Percentiles rank a stretch among this genome's conserved stretches.
These are phyloP conservation scores for Ceratobasidium papillatum DNA, from an alignment of 1,284 basidiomycete species.

Conservation along the genomic window DNA sequence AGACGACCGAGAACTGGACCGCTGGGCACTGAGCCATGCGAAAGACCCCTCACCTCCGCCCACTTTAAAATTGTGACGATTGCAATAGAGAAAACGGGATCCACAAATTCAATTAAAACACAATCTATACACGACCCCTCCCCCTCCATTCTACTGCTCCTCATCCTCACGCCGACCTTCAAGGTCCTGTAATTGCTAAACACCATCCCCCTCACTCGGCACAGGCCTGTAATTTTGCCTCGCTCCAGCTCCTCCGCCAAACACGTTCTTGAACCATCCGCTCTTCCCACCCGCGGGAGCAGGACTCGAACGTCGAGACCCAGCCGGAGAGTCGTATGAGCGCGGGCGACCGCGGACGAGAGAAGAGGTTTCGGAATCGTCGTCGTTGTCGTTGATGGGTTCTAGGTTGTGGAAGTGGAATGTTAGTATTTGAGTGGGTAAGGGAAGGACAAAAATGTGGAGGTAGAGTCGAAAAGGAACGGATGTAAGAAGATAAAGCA, in stretches of 20 bases:
- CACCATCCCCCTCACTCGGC: constrained; percentile 7
- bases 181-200: constrained; percentile 17
- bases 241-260: constrained; percentile 58
- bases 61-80: too few relatives aligned
- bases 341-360: constrained; percentile 54
- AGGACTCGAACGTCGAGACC: constrained; percentile 50
- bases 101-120: not conserved
- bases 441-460: too few relatives aligned
- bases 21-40: too few relatives aligned
- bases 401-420: constrained; percentile 52
- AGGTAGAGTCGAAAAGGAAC: too few relatives aligned
- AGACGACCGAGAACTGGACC: too few relatives aligned
- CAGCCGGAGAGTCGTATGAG: constrained; percentile 50
- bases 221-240: constrained; percentile 62
- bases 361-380: constrained; percentile 74
- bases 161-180: not conserved
- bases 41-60: too few relatives aligned
- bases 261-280: constrained; percentile 62
- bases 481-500: not conserved
- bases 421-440: constrained; percentile 45
- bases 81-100: not conserved
- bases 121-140: not conserved
- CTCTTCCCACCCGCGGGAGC: constrained; percentile 45
- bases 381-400: constrained; percentile 63
- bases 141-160: not conserved